A percentile compares a stretch with the other conserved stretches of the same genome.
phyloP scores from a whole-genome alignment of 2,329 filamentous ascomycete species.

The Penicillium sp. region DNA sequence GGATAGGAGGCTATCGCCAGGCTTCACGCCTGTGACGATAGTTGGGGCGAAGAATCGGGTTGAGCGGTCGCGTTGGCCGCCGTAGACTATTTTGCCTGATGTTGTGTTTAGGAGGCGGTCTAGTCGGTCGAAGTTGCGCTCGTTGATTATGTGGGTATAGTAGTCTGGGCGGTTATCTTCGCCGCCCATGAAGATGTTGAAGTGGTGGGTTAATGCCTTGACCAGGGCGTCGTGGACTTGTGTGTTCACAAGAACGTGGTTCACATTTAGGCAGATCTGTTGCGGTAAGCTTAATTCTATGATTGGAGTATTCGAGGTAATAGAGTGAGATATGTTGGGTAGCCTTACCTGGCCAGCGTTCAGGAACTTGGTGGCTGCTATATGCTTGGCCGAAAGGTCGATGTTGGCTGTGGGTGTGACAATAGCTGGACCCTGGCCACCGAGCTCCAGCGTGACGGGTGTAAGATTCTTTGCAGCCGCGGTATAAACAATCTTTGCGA shows the following conservation, averaged over 20 bases:
- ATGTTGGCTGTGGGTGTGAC: constrained; percentile 45
- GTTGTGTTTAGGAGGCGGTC: constrained; percentile 37
- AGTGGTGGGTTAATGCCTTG: constrained; percentile 33
- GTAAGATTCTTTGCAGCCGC: constrained; percentile 51
- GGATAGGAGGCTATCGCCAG: constrained; percentile 41
- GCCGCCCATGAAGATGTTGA: constrained; percentile 33
- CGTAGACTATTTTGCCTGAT: constrained; percentile 40
- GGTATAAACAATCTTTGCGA: constrained; percentile 40
- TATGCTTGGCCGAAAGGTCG: constrained; percentile 45
- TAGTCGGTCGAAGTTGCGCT: constrained; percentile 46
- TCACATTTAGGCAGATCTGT: constrained; percentile 40
- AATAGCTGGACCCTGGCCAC: constrained; percentile 49
- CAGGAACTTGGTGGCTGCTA: constrained; percentile 45
- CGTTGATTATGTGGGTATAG: constrained; percentile 44
- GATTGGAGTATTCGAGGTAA: neutral
- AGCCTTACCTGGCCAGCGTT: constrained; percentile 43
- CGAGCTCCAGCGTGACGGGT: constrained; percentile 47
- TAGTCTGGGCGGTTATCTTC: constrained; percentile 17
- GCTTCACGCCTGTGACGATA: constrained; percentile 39
- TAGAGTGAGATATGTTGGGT: neutral
- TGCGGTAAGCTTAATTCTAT: neutral
- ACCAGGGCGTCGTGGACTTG: constrained; percentile 41
- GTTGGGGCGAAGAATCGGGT: constrained; percentile 40
- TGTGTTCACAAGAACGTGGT: constrained; percentile 50
- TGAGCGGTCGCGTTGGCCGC: constrained; percentile 31